Evolutionary conservation across 2,329 filamentous ascomycete species (phyloP), one percentile per base, ranked within the genome.

Genomic region (Nothomitra cinnamomea): DNA sequence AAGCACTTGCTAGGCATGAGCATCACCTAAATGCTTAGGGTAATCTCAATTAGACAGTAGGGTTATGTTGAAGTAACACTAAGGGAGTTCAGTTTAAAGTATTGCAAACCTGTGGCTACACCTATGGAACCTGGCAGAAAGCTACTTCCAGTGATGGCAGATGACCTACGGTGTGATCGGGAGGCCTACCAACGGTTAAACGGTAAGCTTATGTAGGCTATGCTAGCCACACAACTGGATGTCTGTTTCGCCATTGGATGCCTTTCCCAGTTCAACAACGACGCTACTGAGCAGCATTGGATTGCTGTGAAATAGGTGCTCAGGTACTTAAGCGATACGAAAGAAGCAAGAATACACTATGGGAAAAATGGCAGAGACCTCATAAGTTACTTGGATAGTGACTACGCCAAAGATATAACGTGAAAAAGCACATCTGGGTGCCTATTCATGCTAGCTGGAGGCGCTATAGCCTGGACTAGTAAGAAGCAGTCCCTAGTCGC

Each of bases 1-100:
- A 35, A 35, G 2, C 59, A 56, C 49, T 65, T 62, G 43, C 55
- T 66, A 0, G 60, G 62, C 1, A 60, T 66, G 40, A 28, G 42
- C 15, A 58, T 66, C 21, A 38, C 3, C 22, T 25, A 35, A 21
- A 36, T 19, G 15, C 28, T 19, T n/a, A 21, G 38, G 21, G 17
- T 19, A 13, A 13, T 53, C 17, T 49, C 28, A 32, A 25, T 53
- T 32, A 41, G 35, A 8, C 51, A 53, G 28, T n/a, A 25, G 19
- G 32, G 36, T 19, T 53, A 53, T 25, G 21, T 43, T 25, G 40
- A 43, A 10, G 36, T 19, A 10, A 24, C 43, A 17, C 17, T 53
- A 10, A n/a, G 21, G 28, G 40, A 43, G n/a, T 51, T 51, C 35
- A 25, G 48, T 10, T 25, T 51, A 25, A 25, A n/a, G n/a, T n/a